Base-by-base conservation (phyloP, 2,329 filamentous ascomycete species). In the Onygenales sp. region DNA sequence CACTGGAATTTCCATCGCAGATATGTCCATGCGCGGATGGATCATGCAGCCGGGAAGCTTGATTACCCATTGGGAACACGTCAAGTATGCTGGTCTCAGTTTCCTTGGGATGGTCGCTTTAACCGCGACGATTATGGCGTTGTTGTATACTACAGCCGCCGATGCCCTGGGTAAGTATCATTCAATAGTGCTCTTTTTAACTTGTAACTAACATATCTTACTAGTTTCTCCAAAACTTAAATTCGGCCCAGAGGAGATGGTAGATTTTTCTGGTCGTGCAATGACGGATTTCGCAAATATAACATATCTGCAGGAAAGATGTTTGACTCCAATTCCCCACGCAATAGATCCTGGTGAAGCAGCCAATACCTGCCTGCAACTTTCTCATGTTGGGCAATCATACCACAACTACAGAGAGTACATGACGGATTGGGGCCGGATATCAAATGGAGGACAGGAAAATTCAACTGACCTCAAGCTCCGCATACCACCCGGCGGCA, bases 21-120 rank as follows among this genome's bases (percentile, higher is more conserved):
- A 92, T 63, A 81, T 91, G 73, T 84, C 79, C 13, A 89, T 92
- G 85, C 78, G 87, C 46, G 79, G 79, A 43, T 92, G 87, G 87
- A 78, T 85, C 17, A 80, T 84, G 71, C 82, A 86, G 66, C 86
- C 86, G 0, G 87, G 87, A 0, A 85, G 82, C 0, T 74, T 92
- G 57, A 73, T 92, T 17, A 87, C 84, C 0, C 83, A 88, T 59
- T 85, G 77, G 67, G 77, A 84, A 57, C 80, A 79, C 3, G 71
- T 90, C 1, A 77, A 78, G 5, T 84, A 85, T 55, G 84, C 84
- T 0, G 83, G 76, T 0, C 58, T 80, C 1, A 85, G 84, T 0
- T 59, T 87, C 0, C 70, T 91, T 1, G 88, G 87, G 0, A 64
- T 77, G 1, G 62, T 89, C 2, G 81, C 84, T 0, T 66, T 92